Percentiles rank a stretch among this genome's conserved stretches.
These are phyloP conservation scores for Linnemannia zychae DNA, from an alignment of 192 early-diverging fungal species.

Conservation along the genomic window DNA sequence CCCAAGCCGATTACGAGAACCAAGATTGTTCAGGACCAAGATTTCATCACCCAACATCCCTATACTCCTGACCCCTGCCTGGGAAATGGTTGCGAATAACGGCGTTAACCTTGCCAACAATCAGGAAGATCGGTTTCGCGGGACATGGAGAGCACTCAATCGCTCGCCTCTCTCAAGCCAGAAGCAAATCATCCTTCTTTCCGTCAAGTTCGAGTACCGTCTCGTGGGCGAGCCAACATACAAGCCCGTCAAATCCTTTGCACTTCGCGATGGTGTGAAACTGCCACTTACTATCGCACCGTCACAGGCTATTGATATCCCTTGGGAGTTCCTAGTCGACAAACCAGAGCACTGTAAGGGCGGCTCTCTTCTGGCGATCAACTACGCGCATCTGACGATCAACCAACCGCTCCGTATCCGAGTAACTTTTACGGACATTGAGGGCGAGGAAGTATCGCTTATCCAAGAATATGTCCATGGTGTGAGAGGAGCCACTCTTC, in stretches of 20 bases:
- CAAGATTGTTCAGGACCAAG: slow-evolving; percentile 12
- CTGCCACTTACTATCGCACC: slow-evolving; percentile 43
- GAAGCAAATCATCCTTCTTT: slow-evolving; percentile 10
- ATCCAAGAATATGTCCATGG: slow-evolving; percentile 53
- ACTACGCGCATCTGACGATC: slow-evolving; percentile 51
- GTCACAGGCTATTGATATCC: slow-evolving; percentile 30
- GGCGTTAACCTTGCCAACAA: neutral
- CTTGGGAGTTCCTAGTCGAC: slow-evolving; percentile 34
- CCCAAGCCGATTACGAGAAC: neutral
- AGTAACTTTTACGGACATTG: slow-evolving; percentile 31
- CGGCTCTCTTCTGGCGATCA: slow-evolving; percentile 31
- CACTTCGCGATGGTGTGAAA: slow-evolving; percentile 10
- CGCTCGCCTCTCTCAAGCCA: neutral
- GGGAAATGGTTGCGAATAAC: slow-evolving; percentile 23
- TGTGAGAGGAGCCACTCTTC: slow-evolving; percentile 15
- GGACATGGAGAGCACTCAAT: slow-evolving; percentile 18
- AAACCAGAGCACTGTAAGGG: slow-evolving; percentile 34
- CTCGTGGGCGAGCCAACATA: slow-evolving; percentile 53
- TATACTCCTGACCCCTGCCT: neutral
- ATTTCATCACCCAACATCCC: slow-evolving; percentile 3
- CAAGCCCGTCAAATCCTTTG: slow-evolving; percentile 25
- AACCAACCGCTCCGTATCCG: slow-evolving; percentile 54
- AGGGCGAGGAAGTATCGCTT: slow-evolving; percentile 40
- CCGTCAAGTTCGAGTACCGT: slow-evolving; percentile 46
- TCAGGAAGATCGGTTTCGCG: slow-evolving; percentile 10